phyloP scores from a whole-genome alignment of 2,329 filamentous ascomycete genomes.

The Myriosclerotinia curreyana region DNA sequence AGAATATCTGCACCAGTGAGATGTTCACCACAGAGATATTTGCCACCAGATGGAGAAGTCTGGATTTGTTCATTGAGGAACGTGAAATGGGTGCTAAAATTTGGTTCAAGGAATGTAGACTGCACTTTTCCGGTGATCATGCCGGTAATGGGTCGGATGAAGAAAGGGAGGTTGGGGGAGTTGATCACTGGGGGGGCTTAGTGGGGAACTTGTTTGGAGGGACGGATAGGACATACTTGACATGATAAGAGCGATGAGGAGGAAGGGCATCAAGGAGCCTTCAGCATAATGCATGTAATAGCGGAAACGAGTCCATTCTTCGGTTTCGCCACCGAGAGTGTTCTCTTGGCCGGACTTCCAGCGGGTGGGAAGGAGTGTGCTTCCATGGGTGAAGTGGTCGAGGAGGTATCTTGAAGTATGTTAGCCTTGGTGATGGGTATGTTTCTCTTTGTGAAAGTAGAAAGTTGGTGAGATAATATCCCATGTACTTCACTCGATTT shows the following conservation, averaged over 20 bases:
- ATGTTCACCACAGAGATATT: slow-evolving; percentile 49
- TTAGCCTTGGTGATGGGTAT: background rate
- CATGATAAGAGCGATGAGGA: slow-evolving; percentile 64
- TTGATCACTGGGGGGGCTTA: slow-evolving; percentile 47
- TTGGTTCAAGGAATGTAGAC: slow-evolving; percentile 48
- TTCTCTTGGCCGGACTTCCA: slow-evolving; percentile 59
- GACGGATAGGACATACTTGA: slow-evolving; percentile 41
- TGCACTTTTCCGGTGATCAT: slow-evolving; percentile 50
- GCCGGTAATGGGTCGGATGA: slow-evolving; percentile 62
- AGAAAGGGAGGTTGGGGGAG: slow-evolving; percentile 60
- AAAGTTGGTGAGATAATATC: background rate
- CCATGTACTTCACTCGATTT: background rate
- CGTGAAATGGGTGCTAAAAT: slow-evolving; percentile 47
- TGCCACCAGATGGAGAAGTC: slow-evolving; percentile 43
- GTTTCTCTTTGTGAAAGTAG: background rate
- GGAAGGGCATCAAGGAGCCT: slow-evolving; percentile 72
- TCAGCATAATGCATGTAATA: slow-evolving; percentile 83
- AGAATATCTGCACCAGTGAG: slow-evolving; percentile 53
- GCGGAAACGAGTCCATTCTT: slow-evolving; percentile 57
- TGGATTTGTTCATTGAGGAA: slow-evolving; percentile 51
- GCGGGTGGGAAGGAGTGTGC: slow-evolving; percentile 49
- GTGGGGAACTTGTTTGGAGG: background rate
- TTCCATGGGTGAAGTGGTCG: slow-evolving; percentile 55
- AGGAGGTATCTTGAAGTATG: slow-evolving; percentile 58
- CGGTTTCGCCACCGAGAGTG: slow-evolving; percentile 57